These are phyloP conservation scores for Aspergillus sp. DNA, from an alignment of 2,329 filamentous ascomycete genomes.

Conservation along the genomic window DNA sequence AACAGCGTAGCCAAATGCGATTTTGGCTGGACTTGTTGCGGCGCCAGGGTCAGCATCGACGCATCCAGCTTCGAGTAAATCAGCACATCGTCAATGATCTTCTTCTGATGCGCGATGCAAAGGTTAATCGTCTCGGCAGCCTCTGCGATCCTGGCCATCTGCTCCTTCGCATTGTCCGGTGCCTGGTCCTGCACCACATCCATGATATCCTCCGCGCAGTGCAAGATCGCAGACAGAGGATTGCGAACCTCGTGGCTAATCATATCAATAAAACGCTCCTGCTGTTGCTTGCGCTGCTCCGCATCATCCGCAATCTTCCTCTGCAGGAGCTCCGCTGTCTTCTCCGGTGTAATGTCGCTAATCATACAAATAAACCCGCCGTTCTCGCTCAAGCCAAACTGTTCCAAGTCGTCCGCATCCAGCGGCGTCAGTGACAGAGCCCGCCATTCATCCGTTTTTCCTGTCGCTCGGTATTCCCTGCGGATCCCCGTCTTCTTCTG, in stretches of 20 bases:
- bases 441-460: conserved; percentile 19
- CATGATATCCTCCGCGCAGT: conserved; percentile 54
- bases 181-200: conserved; percentile 19
- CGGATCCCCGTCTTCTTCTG: conserved; percentile 11
- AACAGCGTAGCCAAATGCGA: conserved; percentile 66
- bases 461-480: conserved; percentile 24
- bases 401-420: conserved; percentile 6
- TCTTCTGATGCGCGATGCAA: conserved; percentile 77
- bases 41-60: conserved; percentile 70
- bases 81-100: conserved; percentile 73
- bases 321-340: conserved; percentile 79
- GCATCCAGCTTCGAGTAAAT: conserved; percentile 76
- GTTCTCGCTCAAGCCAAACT: conserved; percentile 6
- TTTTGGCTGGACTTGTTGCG: conserved; percentile 67
- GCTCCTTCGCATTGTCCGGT: conserved; percentile 30
- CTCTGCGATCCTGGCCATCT: conserved; percentile 62
- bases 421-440: conserved; percentile 20
- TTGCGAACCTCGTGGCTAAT: conserved; percentile 59
- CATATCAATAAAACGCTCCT: conserved; percentile 81
- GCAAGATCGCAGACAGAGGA: conserved; percentile 57
- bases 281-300: conserved; percentile 74
- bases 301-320: conserved; percentile 76
- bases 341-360: conserved; percentile 83
- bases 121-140: conserved; percentile 75
- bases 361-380: conserved; percentile 47